Conservation (phyloP, 1,284 basidiomycete genomes). For the Trichosporon sp. region DNA sequence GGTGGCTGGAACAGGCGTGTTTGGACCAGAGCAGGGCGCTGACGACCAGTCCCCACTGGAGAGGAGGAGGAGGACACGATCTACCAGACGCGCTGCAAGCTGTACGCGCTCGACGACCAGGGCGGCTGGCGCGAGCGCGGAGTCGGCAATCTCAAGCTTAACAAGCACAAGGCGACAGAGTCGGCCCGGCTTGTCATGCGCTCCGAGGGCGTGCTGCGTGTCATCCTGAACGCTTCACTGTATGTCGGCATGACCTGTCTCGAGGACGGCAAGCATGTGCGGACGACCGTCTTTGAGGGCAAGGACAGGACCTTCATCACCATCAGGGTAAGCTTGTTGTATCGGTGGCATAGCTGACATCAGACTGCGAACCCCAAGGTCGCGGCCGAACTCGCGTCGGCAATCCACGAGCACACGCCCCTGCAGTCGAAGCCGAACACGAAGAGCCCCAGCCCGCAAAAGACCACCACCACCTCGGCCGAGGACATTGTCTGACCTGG, state of each 20-base stretch:
- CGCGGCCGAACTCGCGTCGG: constrained; percentile 55
- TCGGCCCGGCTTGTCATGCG: constrained; percentile 71
- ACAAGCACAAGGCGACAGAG: constrained; percentile 59
- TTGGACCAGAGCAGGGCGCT: constrained; percentile 13
- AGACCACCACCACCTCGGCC: constrained; percentile 6
- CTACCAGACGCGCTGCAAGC: constrained; percentile 80
- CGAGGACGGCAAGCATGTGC: constrained; percentile 73
- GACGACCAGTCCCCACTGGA: constrained; percentile 72
- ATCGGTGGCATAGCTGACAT: neutral
- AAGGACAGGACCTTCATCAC: constrained; percentile 71
- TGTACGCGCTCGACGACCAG: constrained; percentile 70
- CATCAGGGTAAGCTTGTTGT: constrained; percentile 64
- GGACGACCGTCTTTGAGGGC: constrained; percentile 73
- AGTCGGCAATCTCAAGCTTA: constrained; percentile 77
- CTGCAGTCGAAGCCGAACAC: constrained; percentile 33
- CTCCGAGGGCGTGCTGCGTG: constrained; percentile 83
- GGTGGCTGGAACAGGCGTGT: neutral
- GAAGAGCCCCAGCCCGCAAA: constrained; percentile 13
- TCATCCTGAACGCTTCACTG: constrained; percentile 81
- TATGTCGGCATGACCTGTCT: constrained; percentile 83
- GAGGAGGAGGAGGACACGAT: constrained; percentile 89
- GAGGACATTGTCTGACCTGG: constrained; percentile 22
- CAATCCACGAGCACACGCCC: constrained; percentile 50
- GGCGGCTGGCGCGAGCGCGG: constrained; percentile 86
- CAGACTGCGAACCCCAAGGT: constrained; percentile 67